Evolutionary conservation across 83 land plant species (phyloP).

Genomic region (Picea abies): DNA sequence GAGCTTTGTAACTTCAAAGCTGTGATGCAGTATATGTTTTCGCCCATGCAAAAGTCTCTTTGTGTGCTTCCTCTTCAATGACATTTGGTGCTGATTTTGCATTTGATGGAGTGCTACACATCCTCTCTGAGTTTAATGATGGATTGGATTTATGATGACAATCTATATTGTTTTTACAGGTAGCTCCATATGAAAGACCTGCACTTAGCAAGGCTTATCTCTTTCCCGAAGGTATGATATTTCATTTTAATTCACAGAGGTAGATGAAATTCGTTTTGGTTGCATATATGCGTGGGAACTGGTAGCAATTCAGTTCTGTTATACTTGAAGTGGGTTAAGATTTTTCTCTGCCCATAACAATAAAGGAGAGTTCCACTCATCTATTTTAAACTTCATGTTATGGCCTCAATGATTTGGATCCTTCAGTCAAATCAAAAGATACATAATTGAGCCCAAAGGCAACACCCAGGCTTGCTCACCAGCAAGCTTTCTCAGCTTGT

Average conservation of each 20-base stretch:
- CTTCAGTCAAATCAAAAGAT: neutral
- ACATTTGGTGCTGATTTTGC: neutral
- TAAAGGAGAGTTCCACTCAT: neutral
- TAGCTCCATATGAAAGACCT: conserved; percentile 89
- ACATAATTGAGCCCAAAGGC: neutral
- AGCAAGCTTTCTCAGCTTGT: too few relatives aligned
- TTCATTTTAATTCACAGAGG: neutral
- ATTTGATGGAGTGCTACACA: neutral
- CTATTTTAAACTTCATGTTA: neutral
- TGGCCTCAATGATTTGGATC: neutral
- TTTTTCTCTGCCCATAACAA: neutral
- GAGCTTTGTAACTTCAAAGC: neutral
- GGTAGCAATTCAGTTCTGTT: neutral
- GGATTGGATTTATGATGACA: neutral
- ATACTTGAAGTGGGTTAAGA: too few relatives aligned
- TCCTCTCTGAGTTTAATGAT: too few relatives aligned
- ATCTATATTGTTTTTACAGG: conserved; percentile 39
- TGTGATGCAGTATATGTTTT: neutral
- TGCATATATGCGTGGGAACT: neutral
- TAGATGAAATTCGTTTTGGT: neutral
- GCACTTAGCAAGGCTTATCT: conserved; percentile 39
- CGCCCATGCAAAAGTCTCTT: neutral
- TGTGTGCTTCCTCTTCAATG: neutral
- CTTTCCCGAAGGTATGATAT: conserved; percentile 44
- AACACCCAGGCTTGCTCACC: neutral